Evolutionary conservation across 2,329 filamentous ascomycete species (phyloP).

Genomic region (Colletotrichum costaricense): DNA sequence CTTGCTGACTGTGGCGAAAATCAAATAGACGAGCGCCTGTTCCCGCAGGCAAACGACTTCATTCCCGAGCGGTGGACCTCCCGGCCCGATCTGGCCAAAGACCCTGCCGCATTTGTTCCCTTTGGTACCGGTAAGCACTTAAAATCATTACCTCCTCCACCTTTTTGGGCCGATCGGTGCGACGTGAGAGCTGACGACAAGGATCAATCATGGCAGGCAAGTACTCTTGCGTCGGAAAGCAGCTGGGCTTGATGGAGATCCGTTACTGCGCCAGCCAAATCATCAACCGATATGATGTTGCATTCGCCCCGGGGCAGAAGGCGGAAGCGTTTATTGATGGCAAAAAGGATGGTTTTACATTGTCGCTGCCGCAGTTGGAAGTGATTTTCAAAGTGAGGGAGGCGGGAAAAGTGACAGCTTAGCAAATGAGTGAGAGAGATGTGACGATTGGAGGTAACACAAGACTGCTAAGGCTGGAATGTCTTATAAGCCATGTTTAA

Average conservation of each 20-base stretch:
- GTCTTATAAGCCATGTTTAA: not conserved
- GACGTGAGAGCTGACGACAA: not conserved
- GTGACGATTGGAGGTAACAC: not conserved
- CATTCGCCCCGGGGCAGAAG: conserved; percentile 24
- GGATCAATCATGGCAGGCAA: conserved; percentile 38
- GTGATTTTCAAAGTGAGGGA: conserved; percentile 32
- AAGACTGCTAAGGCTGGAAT: not conserved
- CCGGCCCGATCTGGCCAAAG: conserved; percentile 35
- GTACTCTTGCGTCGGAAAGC: conserved; percentile 49
- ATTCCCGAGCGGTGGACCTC: conserved; percentile 41
- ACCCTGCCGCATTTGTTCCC: conserved; percentile 41
- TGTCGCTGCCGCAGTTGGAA: conserved; percentile 32
- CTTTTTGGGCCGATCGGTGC: not conserved
- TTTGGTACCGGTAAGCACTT: conserved; percentile 41
- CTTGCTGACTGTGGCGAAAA: not conserved
- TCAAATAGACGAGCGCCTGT: conserved; percentile 35
- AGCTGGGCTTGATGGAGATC: conserved; percentile 49
- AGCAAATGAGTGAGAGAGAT: not conserved
- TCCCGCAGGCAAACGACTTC: conserved; percentile 38
- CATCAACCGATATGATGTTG: conserved; percentile 27
- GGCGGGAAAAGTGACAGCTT: not conserved
- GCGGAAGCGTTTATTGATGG: conserved; percentile 18
- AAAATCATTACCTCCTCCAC: not conserved
- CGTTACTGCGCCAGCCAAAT: conserved; percentile 36
- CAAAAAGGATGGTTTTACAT: conserved; percentile 31